Conservation (phyloP, 257 asterid species). For the Solanum pimpinellifolium region DNA sequence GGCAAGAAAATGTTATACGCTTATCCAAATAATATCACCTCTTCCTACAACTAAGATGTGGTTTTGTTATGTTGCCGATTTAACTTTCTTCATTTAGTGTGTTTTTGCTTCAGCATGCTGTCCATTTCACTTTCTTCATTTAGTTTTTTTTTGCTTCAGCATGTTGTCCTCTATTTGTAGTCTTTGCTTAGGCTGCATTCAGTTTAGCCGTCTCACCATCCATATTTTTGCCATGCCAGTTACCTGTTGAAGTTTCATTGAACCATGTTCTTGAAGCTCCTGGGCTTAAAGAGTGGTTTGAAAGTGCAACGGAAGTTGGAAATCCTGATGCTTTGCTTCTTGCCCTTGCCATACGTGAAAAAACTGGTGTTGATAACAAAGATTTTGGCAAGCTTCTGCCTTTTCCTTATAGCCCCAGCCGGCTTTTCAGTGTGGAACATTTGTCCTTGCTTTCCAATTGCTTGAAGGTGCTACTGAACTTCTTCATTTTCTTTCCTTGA, state of each 20-base stretch:
- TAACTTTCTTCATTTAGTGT: background rate
- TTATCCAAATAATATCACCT: background rate
- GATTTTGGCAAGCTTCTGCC: slow-evolving; percentile 66
- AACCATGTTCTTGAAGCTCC: slow-evolving; percentile 75
- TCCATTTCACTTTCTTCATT: background rate
- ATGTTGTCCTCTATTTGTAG: background rate
- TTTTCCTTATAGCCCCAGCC: slow-evolving; percentile 49
- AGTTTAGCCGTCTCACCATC: background rate
- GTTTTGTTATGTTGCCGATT: background rate
- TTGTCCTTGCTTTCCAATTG: slow-evolving; percentile 50
- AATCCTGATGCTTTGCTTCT: slow-evolving; percentile 87
- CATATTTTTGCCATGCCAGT: slow-evolving; percentile 27
- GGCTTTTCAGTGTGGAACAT: slow-evolving; percentile 49
- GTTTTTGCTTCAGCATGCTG: background rate
- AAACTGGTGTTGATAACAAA: slow-evolving; percentile 29
- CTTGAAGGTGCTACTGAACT: slow-evolving; percentile 57
- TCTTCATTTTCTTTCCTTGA: slow-evolving; percentile 1
- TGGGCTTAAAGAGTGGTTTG: slow-evolving; percentile 79
- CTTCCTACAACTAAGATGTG: background rate
- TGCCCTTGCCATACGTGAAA: slow-evolving; percentile 67
- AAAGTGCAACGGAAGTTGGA: slow-evolving; percentile 61
- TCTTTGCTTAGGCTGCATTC: background rate
- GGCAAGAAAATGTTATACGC: background rate
- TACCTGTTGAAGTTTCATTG: slow-evolving; percentile 49
- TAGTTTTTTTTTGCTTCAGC: background rate